Percentiles rank a stretch among this genome's conserved stretches.
These are phyloP conservation scores for Torrubiellomyces zombiae DNA, from an alignment of 2,329 filamentous ascomycete species.

Conservation along the genomic window DNA sequence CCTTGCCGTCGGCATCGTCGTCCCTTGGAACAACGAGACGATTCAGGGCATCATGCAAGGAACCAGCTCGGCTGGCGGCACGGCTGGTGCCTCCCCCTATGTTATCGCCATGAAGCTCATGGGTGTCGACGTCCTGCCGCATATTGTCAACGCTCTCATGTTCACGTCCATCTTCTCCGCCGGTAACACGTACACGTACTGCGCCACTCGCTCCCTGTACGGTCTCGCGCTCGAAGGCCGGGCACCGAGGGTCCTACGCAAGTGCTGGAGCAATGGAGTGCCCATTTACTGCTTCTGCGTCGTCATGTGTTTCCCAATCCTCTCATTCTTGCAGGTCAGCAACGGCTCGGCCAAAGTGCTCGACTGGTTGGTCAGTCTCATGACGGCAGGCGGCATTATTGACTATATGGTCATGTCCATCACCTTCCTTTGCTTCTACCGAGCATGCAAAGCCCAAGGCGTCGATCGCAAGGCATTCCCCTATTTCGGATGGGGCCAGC, in stretches of 20 bases:
- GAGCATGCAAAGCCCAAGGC: slow-evolving; percentile 34
- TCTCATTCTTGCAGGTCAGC: slow-evolving; percentile 34
- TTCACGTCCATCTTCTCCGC: slow-evolving; percentile 27
- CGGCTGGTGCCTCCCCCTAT: slow-evolving; percentile 42
- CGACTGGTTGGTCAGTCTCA: slow-evolving; percentile 36
- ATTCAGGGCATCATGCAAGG: slow-evolving; percentile 33
- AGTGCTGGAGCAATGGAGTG: slow-evolving; percentile 43
- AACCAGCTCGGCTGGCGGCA: slow-evolving; percentile 14
- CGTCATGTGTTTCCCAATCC: slow-evolving; percentile 34
- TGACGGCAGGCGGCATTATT: slow-evolving; percentile 41
- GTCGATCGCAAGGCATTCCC: slow-evolving; percentile 35
- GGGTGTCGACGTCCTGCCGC: slow-evolving; percentile 33
- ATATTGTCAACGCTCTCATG: slow-evolving; percentile 39
- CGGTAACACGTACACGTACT: slow-evolving; percentile 35
- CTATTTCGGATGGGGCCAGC: slow-evolving; percentile 42
- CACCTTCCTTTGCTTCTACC: slow-evolving; percentile 30
- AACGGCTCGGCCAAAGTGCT: slow-evolving; percentile 31
- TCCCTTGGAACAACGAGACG: slow-evolving; percentile 45
- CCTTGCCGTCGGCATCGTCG: slow-evolving; percentile 46
- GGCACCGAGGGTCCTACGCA: slow-evolving; percentile 33
- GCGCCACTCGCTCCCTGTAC: slow-evolving; percentile 31
- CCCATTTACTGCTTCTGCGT: slow-evolving; percentile 40
- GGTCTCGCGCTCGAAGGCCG: slow-evolving; percentile 33
- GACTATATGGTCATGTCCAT: slow-evolving; percentile 40
- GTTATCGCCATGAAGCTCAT: slow-evolving; percentile 45